These are phyloP conservation scores for Gynandropsis gynandra DNA, from an alignment of 345 rosid genomes.

Conservation along the genomic window DNA sequence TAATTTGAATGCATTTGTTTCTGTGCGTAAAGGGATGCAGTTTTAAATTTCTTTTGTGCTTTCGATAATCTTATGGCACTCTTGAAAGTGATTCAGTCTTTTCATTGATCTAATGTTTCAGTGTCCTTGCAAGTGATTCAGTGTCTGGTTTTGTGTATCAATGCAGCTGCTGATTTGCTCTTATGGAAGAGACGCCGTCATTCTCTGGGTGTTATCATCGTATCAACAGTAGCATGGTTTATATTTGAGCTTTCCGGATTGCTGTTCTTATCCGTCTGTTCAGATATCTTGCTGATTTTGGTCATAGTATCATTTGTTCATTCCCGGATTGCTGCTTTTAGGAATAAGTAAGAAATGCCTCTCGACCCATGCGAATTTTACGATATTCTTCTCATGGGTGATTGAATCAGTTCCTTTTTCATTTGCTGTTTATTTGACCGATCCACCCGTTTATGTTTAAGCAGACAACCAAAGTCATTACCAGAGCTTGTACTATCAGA, in stretches of 20 bases:
- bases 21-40: no score
- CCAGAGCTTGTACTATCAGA: constrained; percentile 79
- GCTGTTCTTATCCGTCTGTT: constrained; percentile 69
- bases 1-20: no score
- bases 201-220: constrained; percentile 57
- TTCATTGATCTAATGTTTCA: no score
- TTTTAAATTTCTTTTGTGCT: no score
- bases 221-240: constrained; percentile 85
- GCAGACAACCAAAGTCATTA: constrained; percentile 33
- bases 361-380: background rate
- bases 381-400: background rate
- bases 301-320: constrained; percentile 44
- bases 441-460: constrained; percentile 1
- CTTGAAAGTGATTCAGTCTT: no score
- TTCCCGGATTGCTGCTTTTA: constrained; percentile 52
- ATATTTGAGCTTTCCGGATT: constrained; percentile 69
- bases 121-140: no score
- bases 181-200: constrained; percentile 61
- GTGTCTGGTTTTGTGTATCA: constrained; percentile 12
- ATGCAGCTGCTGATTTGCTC: constrained; percentile 66
- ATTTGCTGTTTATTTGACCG: constrained; percentile 1
- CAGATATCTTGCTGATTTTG: constrained; percentile 65
- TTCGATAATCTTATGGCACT: no score
- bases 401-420: background rate
- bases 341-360: constrained; percentile 41